phyloP scores from a whole-genome alignment of 306 rosid species.

The Sechiopsis laciniata region DNA sequence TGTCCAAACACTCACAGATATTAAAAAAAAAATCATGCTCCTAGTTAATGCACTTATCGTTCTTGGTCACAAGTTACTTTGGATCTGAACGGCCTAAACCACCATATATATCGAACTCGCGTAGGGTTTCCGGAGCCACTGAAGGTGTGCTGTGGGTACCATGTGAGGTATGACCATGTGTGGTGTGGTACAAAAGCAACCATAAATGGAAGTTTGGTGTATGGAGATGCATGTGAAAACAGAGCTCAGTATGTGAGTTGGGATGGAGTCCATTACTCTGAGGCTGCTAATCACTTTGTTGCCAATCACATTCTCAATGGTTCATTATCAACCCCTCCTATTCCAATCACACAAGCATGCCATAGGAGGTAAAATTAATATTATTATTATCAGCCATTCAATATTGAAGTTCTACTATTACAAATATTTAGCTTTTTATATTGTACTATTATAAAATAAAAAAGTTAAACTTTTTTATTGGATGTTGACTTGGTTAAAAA shows the following conservation, averaged over 20 bases:
- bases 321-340: conserved; percentile 50
- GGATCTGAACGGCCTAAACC: not conserved
- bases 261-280: conserved; percentile 91
- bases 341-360: conserved; percentile 68
- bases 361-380: conserved; percentile 25
- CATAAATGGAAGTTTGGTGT: conserved; percentile 51
- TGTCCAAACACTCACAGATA: too few species aligned
- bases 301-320: conserved; percentile 62
- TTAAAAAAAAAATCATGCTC: not conserved
- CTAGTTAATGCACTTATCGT: not conserved
- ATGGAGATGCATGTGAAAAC: conserved; percentile 61
- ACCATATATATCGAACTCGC: not conserved
- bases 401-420: not conserved
- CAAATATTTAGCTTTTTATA: not conserved
- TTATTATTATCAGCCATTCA: not conserved
- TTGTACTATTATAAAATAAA: not conserved
- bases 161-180: conserved; percentile 64
- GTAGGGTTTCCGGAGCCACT: conserved; percentile 70
- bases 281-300: conserved; percentile 78
- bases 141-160: conserved; percentile 86
- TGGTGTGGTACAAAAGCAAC: conserved; percentile 65
- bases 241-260: conserved; percentile 54
- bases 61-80: not conserved
- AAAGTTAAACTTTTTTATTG: not conserved
- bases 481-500: not conserved